Conservation (phyloP, 768 basidiomycete species). For the Kwoniella pini region DNA sequence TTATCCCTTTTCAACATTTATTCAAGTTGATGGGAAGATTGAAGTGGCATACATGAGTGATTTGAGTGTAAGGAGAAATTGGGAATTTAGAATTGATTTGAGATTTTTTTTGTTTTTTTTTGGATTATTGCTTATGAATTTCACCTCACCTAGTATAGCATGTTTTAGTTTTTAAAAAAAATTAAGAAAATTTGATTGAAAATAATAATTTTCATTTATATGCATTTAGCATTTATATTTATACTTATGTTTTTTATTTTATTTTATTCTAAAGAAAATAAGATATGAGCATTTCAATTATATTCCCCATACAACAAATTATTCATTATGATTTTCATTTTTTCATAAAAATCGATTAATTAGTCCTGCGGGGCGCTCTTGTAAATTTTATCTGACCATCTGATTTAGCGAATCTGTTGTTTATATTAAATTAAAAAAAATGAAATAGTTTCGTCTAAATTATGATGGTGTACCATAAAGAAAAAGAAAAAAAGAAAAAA, state of each 20-base stretch:
- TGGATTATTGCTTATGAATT: too few species aligned
- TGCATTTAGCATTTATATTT: too few species aligned
- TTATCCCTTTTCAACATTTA: slow-evolving; percentile 38
- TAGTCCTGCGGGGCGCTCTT: slow-evolving; percentile 40
- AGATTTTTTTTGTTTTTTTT: too few species aligned
- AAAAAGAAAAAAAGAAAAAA: slow-evolving; percentile 15
- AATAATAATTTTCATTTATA: too few species aligned
- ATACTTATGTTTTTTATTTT: too few species aligned
- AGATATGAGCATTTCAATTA: slow-evolving; percentile 26
- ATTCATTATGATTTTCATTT: background rate
- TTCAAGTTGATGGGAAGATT: slow-evolving; percentile 41
- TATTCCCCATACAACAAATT: slow-evolving; percentile 38
- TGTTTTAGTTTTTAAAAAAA: too few species aligned
- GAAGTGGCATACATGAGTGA: slow-evolving; percentile 26
- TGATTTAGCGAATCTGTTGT: slow-evolving; percentile 19
- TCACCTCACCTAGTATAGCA: too few species aligned
- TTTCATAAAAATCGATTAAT: background rate
- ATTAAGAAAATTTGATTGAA: too few species aligned
- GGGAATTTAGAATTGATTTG: background rate
- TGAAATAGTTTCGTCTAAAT: slow-evolving; percentile 16
- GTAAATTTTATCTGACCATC: slow-evolving; percentile 21
- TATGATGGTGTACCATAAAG: slow-evolving; percentile 25
- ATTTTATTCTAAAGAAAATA: background rate
- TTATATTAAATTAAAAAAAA: background rate
- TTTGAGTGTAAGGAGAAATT: background rate